These are phyloP conservation scores for Phialophora expanda DNA, from an alignment of 2,329 filamentous ascomycete species.

Conservation along the genomic window DNA sequence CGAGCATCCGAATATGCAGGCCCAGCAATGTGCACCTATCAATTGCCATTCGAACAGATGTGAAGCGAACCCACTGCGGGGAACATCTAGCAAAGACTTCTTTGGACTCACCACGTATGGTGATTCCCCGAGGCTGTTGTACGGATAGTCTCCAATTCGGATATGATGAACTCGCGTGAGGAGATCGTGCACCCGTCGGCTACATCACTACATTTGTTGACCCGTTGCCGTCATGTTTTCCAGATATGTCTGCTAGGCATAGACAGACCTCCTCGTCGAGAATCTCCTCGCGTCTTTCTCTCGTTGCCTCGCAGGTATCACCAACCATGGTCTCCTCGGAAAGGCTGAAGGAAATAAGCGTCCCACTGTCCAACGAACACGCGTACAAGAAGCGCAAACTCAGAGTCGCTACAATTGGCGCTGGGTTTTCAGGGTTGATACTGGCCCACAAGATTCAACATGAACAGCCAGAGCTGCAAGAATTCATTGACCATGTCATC, in stretches of 20 bases:
- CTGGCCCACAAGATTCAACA: constrained; percentile 51
- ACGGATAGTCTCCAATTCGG: constrained; percentile 7
- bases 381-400: constrained; percentile 34
- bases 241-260: background rate
- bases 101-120: background rate
- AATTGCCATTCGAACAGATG: background rate
- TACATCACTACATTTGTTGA: background rate
- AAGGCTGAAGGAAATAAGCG: constrained; percentile 31
- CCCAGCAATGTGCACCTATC: background rate
- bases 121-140: background rate
- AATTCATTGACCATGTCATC: constrained; percentile 47
- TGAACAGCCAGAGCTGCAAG: constrained; percentile 43
- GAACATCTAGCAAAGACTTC: background rate
- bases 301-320: background rate
- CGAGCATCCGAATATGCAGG: background rate
- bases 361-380: constrained; percentile 32
- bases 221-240: background rate
- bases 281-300: background rate
- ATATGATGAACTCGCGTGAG: background rate
- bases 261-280: background rate
- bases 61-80: background rate
- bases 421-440: constrained; percentile 45
- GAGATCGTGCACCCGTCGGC: background rate
- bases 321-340: constrained; percentile 29
- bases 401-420: constrained; percentile 40